These are phyloP conservation scores for Cordia subcordata DNA, from an alignment of 257 asterid genomes.

Conservation along the genomic window DNA sequence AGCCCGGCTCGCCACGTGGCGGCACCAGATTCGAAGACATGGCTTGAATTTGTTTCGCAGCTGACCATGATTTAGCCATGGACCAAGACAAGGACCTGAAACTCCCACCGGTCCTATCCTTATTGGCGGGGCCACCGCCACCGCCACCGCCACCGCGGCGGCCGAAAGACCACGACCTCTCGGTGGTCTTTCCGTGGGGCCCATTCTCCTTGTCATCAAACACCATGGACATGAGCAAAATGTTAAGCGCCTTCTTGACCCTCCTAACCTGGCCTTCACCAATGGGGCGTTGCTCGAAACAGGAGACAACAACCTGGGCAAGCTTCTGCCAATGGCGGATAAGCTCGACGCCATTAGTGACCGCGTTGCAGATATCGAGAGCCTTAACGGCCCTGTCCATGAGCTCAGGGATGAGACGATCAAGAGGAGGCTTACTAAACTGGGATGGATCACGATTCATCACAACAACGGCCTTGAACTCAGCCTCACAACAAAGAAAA, in stretches of 20 bases:
- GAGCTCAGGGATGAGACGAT: slow-evolving; percentile 66
- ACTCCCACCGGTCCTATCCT: slow-evolving; percentile 37
- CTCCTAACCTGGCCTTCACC: slow-evolving; percentile 80
- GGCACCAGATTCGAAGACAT: slow-evolving; percentile 62
- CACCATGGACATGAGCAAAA: slow-evolving; percentile 51
- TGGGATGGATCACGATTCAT: slow-evolving; percentile 60
- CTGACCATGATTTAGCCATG: slow-evolving; percentile 79
- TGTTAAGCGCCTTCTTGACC: slow-evolving; percentile 55
- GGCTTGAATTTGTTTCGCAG: slow-evolving; percentile 67
- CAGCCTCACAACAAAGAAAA: slow-evolving; percentile 72
- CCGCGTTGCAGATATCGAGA: slow-evolving; percentile 79
- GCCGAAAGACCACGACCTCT: slow-evolving; percentile 66
- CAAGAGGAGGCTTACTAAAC: slow-evolving; percentile 67
- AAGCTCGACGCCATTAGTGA: slow-evolving; percentile 77
- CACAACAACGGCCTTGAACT: slow-evolving; percentile 62
- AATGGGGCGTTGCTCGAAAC: slow-evolving; percentile 48
- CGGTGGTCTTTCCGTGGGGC: slow-evolving; percentile 50
- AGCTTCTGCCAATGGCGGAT: slow-evolving; percentile 70
- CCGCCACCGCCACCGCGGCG: slow-evolving; percentile 44
- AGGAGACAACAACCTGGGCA: slow-evolving; percentile 53
- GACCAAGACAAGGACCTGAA: slow-evolving; percentile 69
- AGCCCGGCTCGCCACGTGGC: slow-evolving; percentile 64
- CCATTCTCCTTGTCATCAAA: slow-evolving; percentile 65
- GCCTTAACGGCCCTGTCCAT: slow-evolving; percentile 72
- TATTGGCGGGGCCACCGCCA: slow-evolving; percentile 10